phyloP scores from a whole-genome alignment of 495 filamentous ascomycete species.

The Aspergillus sclerotioniger region DNA sequence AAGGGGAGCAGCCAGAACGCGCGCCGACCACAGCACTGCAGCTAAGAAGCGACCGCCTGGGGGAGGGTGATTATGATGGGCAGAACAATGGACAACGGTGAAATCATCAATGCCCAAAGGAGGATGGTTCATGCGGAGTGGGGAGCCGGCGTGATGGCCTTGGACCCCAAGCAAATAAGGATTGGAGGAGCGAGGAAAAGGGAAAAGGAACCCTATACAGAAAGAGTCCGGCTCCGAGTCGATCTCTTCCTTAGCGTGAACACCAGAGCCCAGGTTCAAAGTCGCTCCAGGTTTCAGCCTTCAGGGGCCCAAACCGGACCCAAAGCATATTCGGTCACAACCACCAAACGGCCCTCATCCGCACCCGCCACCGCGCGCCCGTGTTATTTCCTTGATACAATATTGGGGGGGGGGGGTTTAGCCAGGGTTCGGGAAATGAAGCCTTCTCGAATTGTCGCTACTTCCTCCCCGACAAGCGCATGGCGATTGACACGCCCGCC shows the following conservation, averaged over 20 bases:
- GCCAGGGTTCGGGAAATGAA: constrained; percentile 3
- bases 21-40: constrained; percentile 14
- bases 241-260: constrained; percentile 14
- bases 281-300: constrained; percentile 9
- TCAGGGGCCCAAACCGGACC: constrained; percentile 1
- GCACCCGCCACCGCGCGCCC: background rate
- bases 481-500: constrained; percentile 16
- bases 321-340: background rate
- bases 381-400: background rate
- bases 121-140: constrained; percentile 24
- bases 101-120: constrained; percentile 14
- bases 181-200: constrained; percentile 12
- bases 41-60: constrained; percentile 12
- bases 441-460: constrained; percentile 10
- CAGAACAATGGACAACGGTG: constrained; percentile 19
- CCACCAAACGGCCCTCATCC: background rate
- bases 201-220: constrained; percentile 10
- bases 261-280: background rate
- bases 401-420: background rate
- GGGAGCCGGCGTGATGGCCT: constrained; percentile 14
- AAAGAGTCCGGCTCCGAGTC: constrained; percentile 10
- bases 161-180: constrained; percentile 7
- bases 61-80: constrained; percentile 21
- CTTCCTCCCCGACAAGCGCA: constrained; percentile 15
- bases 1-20: constrained; percentile 2